Base-by-base conservation (phyloP, 2,329 filamentous ascomycete species). In the Neonectria neomacrospora region DNA sequence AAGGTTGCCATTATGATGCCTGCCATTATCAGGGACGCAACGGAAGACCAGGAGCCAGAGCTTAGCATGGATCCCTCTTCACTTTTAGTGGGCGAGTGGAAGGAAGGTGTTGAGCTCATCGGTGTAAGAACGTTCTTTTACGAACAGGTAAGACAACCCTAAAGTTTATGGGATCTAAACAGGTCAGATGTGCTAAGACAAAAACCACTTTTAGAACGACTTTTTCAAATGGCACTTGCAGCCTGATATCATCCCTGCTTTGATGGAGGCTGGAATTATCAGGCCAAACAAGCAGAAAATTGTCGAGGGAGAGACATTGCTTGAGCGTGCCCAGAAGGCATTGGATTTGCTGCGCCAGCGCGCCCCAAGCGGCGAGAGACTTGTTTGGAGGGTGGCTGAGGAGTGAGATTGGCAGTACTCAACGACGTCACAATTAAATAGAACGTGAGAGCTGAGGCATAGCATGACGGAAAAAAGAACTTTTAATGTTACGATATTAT, bases 1-100 rank as follows among this genome's bases (percentile, higher is more conserved):
- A 85, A 76, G 23, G 85, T 90, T 0, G 88, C 87, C 0, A 75
- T 89, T 16, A 81, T 90, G 76, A 74, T 91, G 6, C 88, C 88
- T 0, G 82, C 90, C 16, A 86, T 90, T 60, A 67, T 88, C 47
- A 80, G 76, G 45, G 83, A 88, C 64, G 82, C 86, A 0, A 82
- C 78, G 0, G 78, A 81, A 5, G 78, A 77, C 1, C 75, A 80
- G 18, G 77, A 74, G 61, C 86, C 87, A 0, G 79, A 83, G 64
- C 89, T 87, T 58, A 79, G 79, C 37, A 86, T 87, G 83, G 84
- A 87, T 53, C 82, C 81, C 1, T 48, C 67, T n/a, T 75, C 75
- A 8, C 78, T 74, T 11, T 78, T 81, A 7, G 44, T 63, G 1
- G 78, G 70, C 0, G 67, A 79, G 34, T 89, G 87, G 86, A 77